Conservation (phyloP, 192 early-diverging fungal genomes). For the Backusella macrospora region DNA sequence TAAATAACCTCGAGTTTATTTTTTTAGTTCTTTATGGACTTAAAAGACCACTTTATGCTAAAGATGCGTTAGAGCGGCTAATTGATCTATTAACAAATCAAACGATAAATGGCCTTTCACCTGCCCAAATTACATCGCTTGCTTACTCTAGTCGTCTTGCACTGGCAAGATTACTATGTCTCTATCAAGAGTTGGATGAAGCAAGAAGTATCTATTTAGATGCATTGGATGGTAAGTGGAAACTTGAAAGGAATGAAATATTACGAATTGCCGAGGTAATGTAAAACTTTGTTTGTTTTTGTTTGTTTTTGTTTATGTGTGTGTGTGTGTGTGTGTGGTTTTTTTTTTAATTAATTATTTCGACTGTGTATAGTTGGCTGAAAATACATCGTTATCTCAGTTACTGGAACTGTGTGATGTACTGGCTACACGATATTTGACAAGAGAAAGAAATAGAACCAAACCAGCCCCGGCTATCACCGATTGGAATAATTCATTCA, state of each 20-base stretch:
- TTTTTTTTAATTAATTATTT: not conserved
- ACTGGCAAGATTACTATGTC: conserved; percentile 42
- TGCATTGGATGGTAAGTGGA: conserved; percentile 45
- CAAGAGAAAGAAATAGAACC: conserved; percentile 14
- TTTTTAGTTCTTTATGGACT: conserved; percentile 41
- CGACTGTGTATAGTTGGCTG: not conserved
- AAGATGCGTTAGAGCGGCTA: conserved; percentile 37
- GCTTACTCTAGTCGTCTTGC: conserved; percentile 44
- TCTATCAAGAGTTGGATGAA: conserved; percentile 30
- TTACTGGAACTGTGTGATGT: conserved; percentile 2
- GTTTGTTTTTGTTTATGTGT: not conserved
- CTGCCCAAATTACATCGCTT: conserved; percentile 40
- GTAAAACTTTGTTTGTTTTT: not conserved
- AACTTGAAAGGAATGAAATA: conserved; percentile 38
- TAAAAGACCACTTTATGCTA: conserved; percentile 36
- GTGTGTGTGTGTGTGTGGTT: not conserved
- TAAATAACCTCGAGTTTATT: not conserved
- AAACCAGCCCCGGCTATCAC: conserved; percentile 4
- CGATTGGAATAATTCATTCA: conserved; percentile 13
- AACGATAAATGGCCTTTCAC: conserved; percentile 20
- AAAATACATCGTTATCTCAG: conserved; percentile 5
- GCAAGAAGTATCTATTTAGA: conserved; percentile 34
- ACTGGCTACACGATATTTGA: conserved; percentile 14
- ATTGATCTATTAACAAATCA: conserved; percentile 24
- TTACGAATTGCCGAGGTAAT: conserved; percentile 39